Percentiles rank a stretch among this genome's conserved stretches.
Conservation (phyloP, 2,329 filamentous ascomycete species). For the Sporothrix schenckii region DNA sequence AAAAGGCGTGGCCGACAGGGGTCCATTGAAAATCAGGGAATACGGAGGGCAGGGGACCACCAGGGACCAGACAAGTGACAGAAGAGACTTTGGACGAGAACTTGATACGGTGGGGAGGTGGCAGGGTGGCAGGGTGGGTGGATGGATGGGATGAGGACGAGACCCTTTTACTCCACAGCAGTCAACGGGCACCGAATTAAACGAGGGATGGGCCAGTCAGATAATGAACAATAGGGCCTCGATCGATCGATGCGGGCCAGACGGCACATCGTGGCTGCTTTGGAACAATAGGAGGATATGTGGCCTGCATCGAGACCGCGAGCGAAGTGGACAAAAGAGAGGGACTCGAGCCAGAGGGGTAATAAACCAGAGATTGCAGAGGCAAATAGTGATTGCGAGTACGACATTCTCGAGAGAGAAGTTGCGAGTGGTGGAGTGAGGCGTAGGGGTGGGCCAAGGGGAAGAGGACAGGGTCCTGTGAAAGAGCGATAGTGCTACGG, state of each 20-base stretch:
- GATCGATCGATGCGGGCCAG: constrained; percentile 12
- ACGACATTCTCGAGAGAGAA: neutral
- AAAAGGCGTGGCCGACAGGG: constrained; percentile 9
- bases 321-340: constrained; percentile 20
- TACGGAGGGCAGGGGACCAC: neutral
- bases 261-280: constrained; percentile 5
- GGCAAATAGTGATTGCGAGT: constrained; percentile 11
- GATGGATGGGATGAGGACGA: neutral
- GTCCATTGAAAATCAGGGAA: constrained; percentile 24
- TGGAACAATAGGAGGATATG: neutral
- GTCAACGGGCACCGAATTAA: neutral
- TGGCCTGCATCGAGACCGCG: constrained; percentile 9
- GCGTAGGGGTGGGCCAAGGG: neutral
- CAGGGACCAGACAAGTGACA: constrained; percentile 20
- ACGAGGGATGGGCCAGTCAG: neutral
- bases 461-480: constrained; percentile 23
- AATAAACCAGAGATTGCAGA: neutral
- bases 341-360: neutral
- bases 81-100: constrained; percentile 20
- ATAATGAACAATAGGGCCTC: neutral
- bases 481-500: neutral
- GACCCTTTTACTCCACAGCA: neutral
- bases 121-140: neutral
- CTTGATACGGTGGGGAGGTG: neutral
- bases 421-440: neutral